Evolutionary conservation across 768 basidiomycete genomes (phyloP).

Genomic region (Amyloporia xantha): DNA sequence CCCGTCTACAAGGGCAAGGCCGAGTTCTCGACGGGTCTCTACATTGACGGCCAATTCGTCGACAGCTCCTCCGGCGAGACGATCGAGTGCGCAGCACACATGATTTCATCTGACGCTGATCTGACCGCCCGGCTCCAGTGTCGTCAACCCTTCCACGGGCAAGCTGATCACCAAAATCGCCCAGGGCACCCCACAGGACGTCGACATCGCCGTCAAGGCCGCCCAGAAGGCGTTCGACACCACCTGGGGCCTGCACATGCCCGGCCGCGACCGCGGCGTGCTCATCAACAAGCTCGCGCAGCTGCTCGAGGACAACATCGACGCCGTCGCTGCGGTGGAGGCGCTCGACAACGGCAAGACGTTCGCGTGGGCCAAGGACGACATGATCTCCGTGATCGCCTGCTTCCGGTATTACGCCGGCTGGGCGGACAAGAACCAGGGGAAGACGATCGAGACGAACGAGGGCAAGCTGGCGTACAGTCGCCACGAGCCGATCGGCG

Average conservation of each 20-base stretch:
- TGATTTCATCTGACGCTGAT: neutral
- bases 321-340: conserved; percentile 70
- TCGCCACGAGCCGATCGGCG: conserved; percentile 54
- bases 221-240: conserved; percentile 60
- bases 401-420: conserved; percentile 78
- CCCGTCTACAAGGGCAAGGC: conserved; percentile 51
- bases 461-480: conserved; percentile 49
- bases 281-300: conserved; percentile 59
- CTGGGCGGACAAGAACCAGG: conserved; percentile 82
- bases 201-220: conserved; percentile 68
- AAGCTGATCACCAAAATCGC: conserved; percentile 51
- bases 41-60: conserved; percentile 63
- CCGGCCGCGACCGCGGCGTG: conserved; percentile 45
- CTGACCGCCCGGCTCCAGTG: conserved; percentile 27
- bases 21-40: conserved; percentile 57
- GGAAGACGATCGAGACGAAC: conserved; percentile 64
- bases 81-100: conserved; percentile 56
- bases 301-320: conserved; percentile 53
- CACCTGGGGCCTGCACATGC: conserved; percentile 58
- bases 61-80: conserved; percentile 48
- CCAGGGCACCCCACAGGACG: conserved; percentile 59
- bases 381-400: conserved; percentile 41
- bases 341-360: conserved; percentile 65
- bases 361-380: conserved; percentile 42
- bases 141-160: conserved; percentile 62